Conservation (phyloP, 495 filamentous ascomycete genomes). For the Aspergillus carlsbadensis region DNA sequence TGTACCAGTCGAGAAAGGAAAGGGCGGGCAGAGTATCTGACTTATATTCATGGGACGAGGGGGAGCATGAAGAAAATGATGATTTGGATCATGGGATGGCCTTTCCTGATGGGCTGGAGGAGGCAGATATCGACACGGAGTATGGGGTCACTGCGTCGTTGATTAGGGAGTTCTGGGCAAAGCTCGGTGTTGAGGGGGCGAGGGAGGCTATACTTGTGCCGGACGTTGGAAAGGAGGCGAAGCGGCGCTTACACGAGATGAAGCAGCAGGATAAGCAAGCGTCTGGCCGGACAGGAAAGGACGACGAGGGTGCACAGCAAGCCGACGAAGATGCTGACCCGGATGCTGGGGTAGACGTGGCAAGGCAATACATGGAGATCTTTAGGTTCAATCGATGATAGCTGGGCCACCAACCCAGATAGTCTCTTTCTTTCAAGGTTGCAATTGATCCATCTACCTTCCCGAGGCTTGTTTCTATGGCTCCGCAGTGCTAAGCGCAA, state of each 20-base stretch:
- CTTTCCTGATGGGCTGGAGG: conserved; percentile 30
- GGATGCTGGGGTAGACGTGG: conserved; percentile 43
- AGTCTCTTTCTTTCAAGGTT: neutral
- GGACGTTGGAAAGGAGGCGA: conserved; percentile 42
- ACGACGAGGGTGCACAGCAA: conserved; percentile 9
- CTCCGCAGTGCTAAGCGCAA: no score
- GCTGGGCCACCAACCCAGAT: no score
- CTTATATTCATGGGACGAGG: neutral
- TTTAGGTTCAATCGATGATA: conserved; percentile 44
- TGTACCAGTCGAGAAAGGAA: conserved; percentile 2
- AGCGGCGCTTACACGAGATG: conserved; percentile 27
- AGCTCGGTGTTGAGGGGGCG: conserved; percentile 34
- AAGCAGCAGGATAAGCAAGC: conserved; percentile 14
- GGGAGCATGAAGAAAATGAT: conserved; percentile 16
- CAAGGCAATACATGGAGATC: conserved; percentile 50
- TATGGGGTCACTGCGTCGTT: conserved; percentile 37
- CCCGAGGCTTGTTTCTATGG: no score
- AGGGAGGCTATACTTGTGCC: conserved; percentile 44
- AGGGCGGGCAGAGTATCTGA: neutral
- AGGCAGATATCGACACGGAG: conserved; percentile 44
- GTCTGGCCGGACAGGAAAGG: neutral
- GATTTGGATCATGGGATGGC: conserved; percentile 33
- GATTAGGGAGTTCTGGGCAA: conserved; percentile 45
- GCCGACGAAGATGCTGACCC: conserved; percentile 35
- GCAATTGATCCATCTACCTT: no score